Percentiles rank a stretch among this genome's conserved stretches.
Conservation (phyloP, 805 yeast species). For the Zygosaccharomyces bisporus region DNA sequence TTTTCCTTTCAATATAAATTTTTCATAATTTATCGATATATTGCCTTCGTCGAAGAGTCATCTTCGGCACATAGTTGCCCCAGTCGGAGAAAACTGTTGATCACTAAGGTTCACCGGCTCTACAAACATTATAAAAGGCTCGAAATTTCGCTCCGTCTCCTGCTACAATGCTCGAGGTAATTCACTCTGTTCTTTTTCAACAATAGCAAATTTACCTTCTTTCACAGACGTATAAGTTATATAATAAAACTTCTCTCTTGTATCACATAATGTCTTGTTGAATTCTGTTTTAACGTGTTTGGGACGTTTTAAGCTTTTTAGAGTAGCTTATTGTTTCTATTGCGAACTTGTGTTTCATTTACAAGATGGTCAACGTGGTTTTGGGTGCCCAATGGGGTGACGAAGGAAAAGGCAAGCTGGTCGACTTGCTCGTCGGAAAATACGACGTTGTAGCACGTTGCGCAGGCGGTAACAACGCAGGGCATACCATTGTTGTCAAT, state of each 20-base stretch:
- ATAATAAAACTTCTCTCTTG: not conserved
- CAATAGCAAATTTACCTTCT: not conserved
- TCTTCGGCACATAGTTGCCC: not conserved
- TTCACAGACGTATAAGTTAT: not conserved
- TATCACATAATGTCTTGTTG: not conserved
- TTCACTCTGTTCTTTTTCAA: not conserved
- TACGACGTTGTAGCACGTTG: constrained; percentile 97
- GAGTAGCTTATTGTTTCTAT: not conserved
- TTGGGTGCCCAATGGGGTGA: constrained; percentile 99
- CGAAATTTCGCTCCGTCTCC: not conserved
- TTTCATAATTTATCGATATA: not conserved
- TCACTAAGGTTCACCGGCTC: not conserved
- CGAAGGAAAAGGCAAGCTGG: constrained; percentile 98
- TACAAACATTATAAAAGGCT: not conserved
- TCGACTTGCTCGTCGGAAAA: constrained; percentile 89
- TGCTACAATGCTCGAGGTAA: not conserved
- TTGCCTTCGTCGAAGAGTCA: not conserved
- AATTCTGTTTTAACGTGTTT: not conserved
- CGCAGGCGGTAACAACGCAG: constrained; percentile 99
- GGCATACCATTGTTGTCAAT: constrained; percentile 94
- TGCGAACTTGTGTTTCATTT: not conserved
- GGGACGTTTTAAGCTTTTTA: not conserved
- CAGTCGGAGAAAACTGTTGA: not conserved
- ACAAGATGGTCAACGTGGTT: constrained; percentile 60
- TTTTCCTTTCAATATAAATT: not conserved